Base-by-base conservation (phyloP, 345 rosid genomes). In the Sisymbrium altissimum region DNA sequence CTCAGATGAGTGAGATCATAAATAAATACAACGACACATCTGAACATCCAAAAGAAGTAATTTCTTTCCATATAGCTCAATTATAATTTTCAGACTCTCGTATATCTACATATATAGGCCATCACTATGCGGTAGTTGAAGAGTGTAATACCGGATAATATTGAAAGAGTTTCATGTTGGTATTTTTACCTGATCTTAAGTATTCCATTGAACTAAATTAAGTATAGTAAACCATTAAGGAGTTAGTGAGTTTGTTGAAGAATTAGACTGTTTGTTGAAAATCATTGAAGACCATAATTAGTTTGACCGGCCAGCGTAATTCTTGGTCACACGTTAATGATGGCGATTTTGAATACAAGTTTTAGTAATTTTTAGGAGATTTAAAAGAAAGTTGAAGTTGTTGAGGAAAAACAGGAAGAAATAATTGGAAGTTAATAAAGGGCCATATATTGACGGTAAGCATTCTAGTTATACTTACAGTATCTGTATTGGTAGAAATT, bases 221-320 rank as follows among this genome's bases (percentile, higher is more conserved):
- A 50, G 30, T 50, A 11, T 30, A 63, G 44, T 4, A 60, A 38
- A 13, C 5, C 32, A 15, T 55, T 18, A 4, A 32, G 56, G 11
- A 35, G 14, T 10, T 41, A 19, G 30, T 68, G 25, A 54, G 29
- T 14, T 68, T 52, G 40, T 35, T 60, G 64, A 68, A 52, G 12
- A 25, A 14, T 30, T 35, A 67, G 29, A 68, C 78, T 68, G 57
- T 76, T 62, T 54, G 75, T 63, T 70, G 79, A 76, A 76, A 69
- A 76, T 76, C 65, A 76, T 76, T 70, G 75, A 63, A 54, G 75
- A 75, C 79, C 70, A 55, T 76, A 69, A 69, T 76, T 63, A 63
- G 60, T 76, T 76, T 76, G 79, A 76, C 79, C 59, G 50, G 60
- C 60, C 67, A 66, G 60, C 67, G 72, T 66, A 74, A 66, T 74